Evolutionary conservation across 495 filamentous ascomycete species (phyloP), one percentile per base, ranked within the genome.

Genomic region (Xylaria nigripes): DNA sequence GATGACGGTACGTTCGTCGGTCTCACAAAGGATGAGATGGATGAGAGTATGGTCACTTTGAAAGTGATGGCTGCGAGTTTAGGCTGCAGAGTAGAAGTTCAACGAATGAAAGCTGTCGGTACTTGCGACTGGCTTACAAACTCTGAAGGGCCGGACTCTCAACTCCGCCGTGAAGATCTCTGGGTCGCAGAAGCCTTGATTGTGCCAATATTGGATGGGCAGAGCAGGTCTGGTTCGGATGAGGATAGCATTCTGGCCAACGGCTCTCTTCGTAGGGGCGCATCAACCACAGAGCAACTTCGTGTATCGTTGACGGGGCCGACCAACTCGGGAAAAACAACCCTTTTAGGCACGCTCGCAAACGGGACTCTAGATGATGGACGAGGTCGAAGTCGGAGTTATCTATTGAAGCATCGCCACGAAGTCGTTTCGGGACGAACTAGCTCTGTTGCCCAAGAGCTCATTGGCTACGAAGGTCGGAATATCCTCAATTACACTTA

Each of bases 1-100:
- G 93, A 98, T 66, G 91, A 96, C 71, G 93, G 93, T 13, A 88
- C 85, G 0, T 85, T 97, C 55, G 84, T 95, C 40, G 93, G 93
- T 1, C 72, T 98, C n/a, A 86, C 87, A 0, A 79, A 85, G 58
- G 90, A 96, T 64, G 93, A 97, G 69, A 73, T 98, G 69, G 83
- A 94, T 48, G 92, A 96, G 68, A 95, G 89, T 67, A 74, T 97
- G 50, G 77, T 76, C 23, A 95, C 86, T 48, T 72, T 98, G 10
- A 81, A 85, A 51, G 78, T 85, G 15, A 98, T 98, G 92, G 93
- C 92, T 4, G 82, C 85, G 6, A 95, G 87, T 68, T 71, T 98
- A 24, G 94, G 93, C 8, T 96, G 94, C 61, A 81, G 78, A 54
- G 86, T 95, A n/a, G 83, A 90, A 49, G 77, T 97, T 38, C 73